Evolutionary conservation across 2,329 filamentous ascomycete species (phyloP), one percentile per base, ranked within the genome.

Genomic region (Penicillium thymicola): DNA sequence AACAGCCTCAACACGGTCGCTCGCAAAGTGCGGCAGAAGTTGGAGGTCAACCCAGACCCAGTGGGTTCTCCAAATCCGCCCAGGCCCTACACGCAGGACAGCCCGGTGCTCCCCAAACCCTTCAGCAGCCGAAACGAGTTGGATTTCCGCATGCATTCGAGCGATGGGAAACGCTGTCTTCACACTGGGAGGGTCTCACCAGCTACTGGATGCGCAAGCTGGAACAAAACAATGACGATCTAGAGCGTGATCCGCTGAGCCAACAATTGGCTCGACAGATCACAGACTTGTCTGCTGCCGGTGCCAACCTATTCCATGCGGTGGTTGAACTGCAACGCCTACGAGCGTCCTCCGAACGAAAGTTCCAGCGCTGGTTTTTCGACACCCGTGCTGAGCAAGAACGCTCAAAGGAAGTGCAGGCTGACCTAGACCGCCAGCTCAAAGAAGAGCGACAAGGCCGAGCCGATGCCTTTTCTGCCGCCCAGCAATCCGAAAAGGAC

Each of bases 351-450:
- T 97, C 93, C 0, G 94, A 99, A 75, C 87, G 94, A 62, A 97
- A 97, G 72, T 99, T 99, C 67, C 94, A 99, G 75, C 85, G 94
- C 49, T 99, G 94, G 94, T 97, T 97, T 76, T 96, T 96, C 66
- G 94, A 99, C 72, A 96, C 92, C 8, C 84, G 92, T 50, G 84
- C 88, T 32, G 92, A 97, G 64, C 85, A 96, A 63, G 94, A 97
- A 76, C 86, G 89, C 28, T 83, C 87, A 48, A 88, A 90, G 63
- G 94, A 97, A 74, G 81, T 89, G 37, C 89, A 91, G 55, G 92
- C 86, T 3, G 85, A 92, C 70, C 77, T 96, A n/a, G 88, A 95
- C 68, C 80, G 82, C 34, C 83, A 86, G 40, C 77, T 97, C n/a
- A 82, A 88, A 43, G 82, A 86, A 38, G 92, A 97, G 74, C 83